Evolutionary conservation across 2,329 filamentous ascomycete species (phyloP).

Genomic region (Cryphonectria japonica): DNA sequence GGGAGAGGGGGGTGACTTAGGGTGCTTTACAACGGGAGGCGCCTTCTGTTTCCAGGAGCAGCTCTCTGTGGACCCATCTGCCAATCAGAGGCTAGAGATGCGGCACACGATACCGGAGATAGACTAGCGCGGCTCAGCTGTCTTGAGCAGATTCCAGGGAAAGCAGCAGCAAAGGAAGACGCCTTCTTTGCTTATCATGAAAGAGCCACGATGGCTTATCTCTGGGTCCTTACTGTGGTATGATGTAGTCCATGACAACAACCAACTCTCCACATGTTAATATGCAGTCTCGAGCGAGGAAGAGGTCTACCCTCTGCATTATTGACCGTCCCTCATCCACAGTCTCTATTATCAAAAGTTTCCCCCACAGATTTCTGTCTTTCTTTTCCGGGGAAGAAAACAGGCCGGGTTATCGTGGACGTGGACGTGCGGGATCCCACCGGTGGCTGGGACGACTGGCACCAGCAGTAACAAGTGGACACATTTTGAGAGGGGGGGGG

Average conservation of each 20-base stretch:
- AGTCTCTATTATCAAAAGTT: not conserved
- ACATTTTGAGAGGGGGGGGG: not conserved
- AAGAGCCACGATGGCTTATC: not conserved
- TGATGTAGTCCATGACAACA: not conserved
- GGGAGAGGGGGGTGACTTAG: not conserved
- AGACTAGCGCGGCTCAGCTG: constrained; percentile 23
- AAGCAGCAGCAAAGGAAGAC: not conserved
- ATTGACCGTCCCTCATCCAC: not conserved
- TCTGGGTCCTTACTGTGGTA: not conserved
- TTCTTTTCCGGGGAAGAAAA: not conserved
- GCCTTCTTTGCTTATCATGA: not conserved
- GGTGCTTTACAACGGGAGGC: not conserved
- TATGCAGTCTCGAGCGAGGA: not conserved
- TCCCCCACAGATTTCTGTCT: not conserved
- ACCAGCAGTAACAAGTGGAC: not conserved
- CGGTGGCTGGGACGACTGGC: constrained; percentile 9
- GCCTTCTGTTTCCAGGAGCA: constrained; percentile 2
- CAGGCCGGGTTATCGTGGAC: not conserved
- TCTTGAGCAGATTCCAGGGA: constrained; percentile 20
- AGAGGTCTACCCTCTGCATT: not conserved
- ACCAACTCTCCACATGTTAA: not conserved
- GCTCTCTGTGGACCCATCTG: not conserved
- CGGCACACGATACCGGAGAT: constrained; percentile 1
- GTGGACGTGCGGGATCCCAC: not conserved
- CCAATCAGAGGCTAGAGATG: constrained; percentile 23